Percentiles rank a stretch among this genome's conserved stretches.
These are phyloP conservation scores for Besnoitia besnoiti DNA, from an alignment of 169 alveolate species.

Conservation along the genomic window DNA sequence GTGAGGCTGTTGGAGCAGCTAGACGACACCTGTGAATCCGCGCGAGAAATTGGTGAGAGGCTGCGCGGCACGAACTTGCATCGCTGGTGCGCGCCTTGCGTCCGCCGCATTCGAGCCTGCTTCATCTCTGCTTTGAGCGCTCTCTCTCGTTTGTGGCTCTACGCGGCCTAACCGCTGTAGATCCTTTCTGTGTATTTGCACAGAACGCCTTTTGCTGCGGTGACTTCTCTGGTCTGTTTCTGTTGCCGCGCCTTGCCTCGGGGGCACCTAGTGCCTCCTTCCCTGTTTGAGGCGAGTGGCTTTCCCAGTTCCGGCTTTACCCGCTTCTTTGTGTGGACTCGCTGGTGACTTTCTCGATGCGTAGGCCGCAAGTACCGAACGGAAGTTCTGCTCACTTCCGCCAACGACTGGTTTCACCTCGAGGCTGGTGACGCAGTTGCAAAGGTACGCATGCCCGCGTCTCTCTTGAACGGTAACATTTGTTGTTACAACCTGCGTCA, in stretches of 20 bases:
- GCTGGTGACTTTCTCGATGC: no score
- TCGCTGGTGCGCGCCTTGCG: background rate
- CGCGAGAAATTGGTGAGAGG: background rate
- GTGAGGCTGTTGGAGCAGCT: slow-evolving; percentile 26
- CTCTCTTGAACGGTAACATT: no score
- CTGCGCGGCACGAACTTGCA: background rate
- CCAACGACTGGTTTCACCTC: slow-evolving; percentile 18
- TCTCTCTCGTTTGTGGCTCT: background rate
- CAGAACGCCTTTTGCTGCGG: no score
- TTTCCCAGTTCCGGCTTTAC: background rate
- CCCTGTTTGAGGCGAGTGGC: no score
- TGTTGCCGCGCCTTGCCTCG: background rate
- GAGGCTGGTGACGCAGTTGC: slow-evolving; percentile 39
- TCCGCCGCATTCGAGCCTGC: no score
- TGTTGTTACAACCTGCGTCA: no score
- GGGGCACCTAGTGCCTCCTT: background rate
- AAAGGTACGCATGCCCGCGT: no score
- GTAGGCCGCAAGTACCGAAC: slow-evolving; percentile 22
- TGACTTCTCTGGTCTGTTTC: no score
- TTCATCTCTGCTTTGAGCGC: no score
- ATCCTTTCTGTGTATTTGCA: no score
- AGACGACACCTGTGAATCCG: background rate
- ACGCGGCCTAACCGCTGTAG: background rate
- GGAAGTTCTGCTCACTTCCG: background rate
- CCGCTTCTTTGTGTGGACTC: background rate